Base-by-base conservation (phyloP, 2,329 filamentous ascomycete species). In the Penicillium sp. region DNA sequence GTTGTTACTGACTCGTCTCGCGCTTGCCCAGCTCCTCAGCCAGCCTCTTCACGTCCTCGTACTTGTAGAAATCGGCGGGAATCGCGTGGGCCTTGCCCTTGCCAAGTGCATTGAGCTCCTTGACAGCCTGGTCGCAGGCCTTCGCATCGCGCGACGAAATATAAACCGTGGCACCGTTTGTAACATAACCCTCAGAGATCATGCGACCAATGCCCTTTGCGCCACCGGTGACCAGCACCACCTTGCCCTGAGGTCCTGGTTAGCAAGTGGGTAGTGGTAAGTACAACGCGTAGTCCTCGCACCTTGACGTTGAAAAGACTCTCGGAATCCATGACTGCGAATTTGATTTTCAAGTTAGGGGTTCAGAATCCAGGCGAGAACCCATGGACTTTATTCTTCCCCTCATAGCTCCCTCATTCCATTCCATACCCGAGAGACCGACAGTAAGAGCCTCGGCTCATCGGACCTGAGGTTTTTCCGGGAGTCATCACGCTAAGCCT, bases 261-360 rank as follows among this genome's bases (percentile, higher is more conserved):
- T 58, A 68, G 60, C 49, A 22, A 41, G 39, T 37, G 15, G 41
- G 59, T 57, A 84, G 70, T 62, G 82, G 84, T 59, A 35, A 43
- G 88, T 78, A 34, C 88, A 81, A 65, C 84, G 83, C 31, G 79
- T 22, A 50, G 50, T 20, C 17, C 5, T 63, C 75, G 66, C 69
- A 86, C 85, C 81, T 87, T 84, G 66, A 88, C 84, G 65, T 83
- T 77, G 69, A 88, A 88, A 39, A 88, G 77, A 61, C 64, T 81
- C 64, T 79, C 74, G 11, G 80, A 69, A 69, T 88, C 84, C 85
- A 88, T 87, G 57, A 45, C 62, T 51, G 47, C 12, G 20, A 37
- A 31, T 38, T 20, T 28, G 22, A 53, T 20, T 20, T 47, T 58
- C 28, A 45, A 28, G 25, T 11, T 10, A 38, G 4, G 20, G 34